A percentile compares a stretch with the other conserved stretches of the same genome.
These are phyloP conservation scores for Pelargonium citronellum DNA, from an alignment of 441 rosid species.

Conservation along the genomic window DNA sequence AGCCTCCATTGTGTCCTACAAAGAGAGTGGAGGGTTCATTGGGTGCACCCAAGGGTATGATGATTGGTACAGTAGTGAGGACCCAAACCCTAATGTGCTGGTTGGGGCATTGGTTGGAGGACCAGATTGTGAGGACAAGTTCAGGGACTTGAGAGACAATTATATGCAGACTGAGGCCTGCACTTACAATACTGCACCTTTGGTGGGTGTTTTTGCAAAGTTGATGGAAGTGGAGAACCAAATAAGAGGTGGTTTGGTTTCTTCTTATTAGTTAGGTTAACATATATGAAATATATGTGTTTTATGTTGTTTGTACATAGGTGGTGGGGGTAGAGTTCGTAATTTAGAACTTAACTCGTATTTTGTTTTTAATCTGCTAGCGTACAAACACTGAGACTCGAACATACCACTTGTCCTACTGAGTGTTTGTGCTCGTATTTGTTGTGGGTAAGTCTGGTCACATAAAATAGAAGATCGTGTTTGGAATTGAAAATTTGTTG, in stretches of 20 bases:
- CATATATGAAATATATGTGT: slow-evolving; percentile 14
- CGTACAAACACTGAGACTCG: too few species aligned
- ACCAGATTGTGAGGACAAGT: slow-evolving; percentile 61
- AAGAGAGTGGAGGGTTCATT: slow-evolving; percentile 71
- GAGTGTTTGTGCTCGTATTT: too few species aligned
- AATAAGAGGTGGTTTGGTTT: slow-evolving; percentile 37
- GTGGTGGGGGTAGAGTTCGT: too few species aligned
- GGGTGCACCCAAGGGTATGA: slow-evolving; percentile 97
- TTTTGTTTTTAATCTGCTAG: too few species aligned
- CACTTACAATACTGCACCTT: slow-evolving; percentile 89
- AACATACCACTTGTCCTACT: too few species aligned
- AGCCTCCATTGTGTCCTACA: slow-evolving; percentile 70
- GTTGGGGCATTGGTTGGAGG: slow-evolving; percentile 92
- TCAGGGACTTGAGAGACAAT: slow-evolving; percentile 58
- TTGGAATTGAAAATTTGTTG: too few species aligned
- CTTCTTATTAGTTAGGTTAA: slow-evolving; percentile 42
- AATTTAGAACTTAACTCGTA: too few species aligned
- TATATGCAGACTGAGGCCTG: slow-evolving; percentile 93
- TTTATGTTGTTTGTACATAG: too few species aligned
- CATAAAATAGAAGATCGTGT: too few species aligned
- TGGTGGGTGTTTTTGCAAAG: slow-evolving; percentile 81
- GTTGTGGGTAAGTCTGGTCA: too few species aligned
- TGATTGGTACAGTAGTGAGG: slow-evolving; percentile 56
- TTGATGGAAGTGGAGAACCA: slow-evolving; percentile 42
- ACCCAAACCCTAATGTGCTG: slow-evolving; percentile 70